A percentile compares a stretch with the other conserved stretches of the same genome.
Evolutionary conservation across 148 eudicot genomes (phyloP).

Genomic region (Rhododendron mucronatum): DNA sequence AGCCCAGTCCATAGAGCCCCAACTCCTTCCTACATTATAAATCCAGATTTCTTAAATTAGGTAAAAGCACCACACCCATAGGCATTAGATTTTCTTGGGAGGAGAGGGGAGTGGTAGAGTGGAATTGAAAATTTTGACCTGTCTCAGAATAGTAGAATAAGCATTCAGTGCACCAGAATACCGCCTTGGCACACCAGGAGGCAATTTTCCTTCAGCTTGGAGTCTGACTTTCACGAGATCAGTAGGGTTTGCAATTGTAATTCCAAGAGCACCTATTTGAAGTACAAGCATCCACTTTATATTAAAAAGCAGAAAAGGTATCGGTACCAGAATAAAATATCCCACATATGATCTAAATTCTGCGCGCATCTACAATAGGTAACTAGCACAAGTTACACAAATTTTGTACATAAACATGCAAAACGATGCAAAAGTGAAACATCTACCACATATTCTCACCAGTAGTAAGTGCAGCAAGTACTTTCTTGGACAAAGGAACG

Average conservation of each 20-base stretch:
- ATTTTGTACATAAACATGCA: background rate
- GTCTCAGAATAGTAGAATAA: conserved; percentile 79
- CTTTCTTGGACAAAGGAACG: conserved; percentile 80
- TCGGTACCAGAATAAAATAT: background rate
- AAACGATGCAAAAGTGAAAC: background rate
- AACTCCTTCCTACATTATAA: conserved; percentile 70
- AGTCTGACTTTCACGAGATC: conserved; percentile 98
- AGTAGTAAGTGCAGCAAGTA: conserved; percentile 91
- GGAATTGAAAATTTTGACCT: conserved; percentile 34
- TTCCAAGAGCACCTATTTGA: conserved; percentile 73
- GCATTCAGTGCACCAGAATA: conserved; percentile 92
- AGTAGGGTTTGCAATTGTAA: conserved; percentile 83
- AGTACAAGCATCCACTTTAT: background rate
- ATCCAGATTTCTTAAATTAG: conserved; percentile 8
- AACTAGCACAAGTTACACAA: background rate
- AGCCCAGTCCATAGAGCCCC: conserved; percentile 92
- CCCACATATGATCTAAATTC: background rate
- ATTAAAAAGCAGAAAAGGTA: conserved; percentile 3
- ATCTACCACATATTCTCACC: conserved; percentile 37
- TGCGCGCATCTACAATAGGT: background rate
- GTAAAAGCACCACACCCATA: background rate
- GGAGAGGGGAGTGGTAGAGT: background rate
- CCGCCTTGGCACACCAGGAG: conserved; percentile 86
- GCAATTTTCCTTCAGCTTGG: conserved; percentile 90
- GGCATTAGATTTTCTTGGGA: background rate